phyloP scores from a whole-genome alignment of 805 yeast genomes.

The Blastobotrys americana region DNA sequence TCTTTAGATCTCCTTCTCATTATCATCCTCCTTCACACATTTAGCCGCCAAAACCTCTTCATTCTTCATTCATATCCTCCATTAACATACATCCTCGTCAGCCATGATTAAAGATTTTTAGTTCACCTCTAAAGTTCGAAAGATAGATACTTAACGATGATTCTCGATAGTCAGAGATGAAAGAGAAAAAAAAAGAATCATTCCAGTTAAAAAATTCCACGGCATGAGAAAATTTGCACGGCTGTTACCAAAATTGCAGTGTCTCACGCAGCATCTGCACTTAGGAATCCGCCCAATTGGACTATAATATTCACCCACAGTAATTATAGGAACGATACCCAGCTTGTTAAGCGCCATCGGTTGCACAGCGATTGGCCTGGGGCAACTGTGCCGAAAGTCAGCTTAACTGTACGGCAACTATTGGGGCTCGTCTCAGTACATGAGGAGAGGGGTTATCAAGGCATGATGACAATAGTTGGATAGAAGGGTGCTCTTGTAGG shows the following conservation, averaged over 20 bases:
- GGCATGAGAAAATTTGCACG: background rate
- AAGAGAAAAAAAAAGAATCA: background rate
- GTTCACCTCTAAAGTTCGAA: background rate
- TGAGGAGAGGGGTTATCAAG: no score
- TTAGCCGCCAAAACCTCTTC: background rate
- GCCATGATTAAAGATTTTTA: slow-evolving; percentile 1
- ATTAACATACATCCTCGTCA: background rate
- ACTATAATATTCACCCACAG: background rate
- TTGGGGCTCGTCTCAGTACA: no score
- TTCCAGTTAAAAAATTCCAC: background rate
- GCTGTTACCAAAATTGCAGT: background rate
- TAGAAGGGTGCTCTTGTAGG: no score
- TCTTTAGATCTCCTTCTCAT: background rate
- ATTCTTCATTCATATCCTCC: background rate
- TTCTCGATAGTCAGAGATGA: background rate
- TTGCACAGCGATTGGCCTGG: no score
- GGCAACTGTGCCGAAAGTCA: no score
- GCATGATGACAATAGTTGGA: no score
- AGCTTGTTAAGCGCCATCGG: no score
- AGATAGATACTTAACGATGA: slow-evolving; percentile 2
- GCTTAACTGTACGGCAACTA: no score
- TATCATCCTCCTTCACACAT: background rate
- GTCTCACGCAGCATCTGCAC: background rate
- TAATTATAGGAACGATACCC: background rate
- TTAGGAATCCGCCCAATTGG: background rate